Conservation (phyloP, 1,139 yeast genomes). For the Diutina ranongensis region DNA sequence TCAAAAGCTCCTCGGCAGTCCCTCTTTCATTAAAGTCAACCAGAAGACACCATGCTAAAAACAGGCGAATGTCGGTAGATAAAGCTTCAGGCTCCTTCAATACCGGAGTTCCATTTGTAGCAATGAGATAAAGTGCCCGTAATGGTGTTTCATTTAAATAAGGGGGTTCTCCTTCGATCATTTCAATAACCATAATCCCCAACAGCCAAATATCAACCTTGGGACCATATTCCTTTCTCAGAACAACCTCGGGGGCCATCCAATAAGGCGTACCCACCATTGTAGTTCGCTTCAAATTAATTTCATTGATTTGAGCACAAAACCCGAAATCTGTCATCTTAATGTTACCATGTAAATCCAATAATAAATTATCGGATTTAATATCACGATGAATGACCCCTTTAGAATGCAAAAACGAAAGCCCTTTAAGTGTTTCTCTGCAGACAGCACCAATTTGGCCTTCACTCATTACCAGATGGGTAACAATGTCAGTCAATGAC, state of each 20-base stretch:
- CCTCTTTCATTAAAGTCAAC: constrained; percentile 83
- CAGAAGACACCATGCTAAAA: constrained; percentile 69
- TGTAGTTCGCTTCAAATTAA: constrained; percentile 78
- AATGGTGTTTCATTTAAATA: constrained; percentile 91
- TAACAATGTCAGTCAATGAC: constrained; percentile 86
- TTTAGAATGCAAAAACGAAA: constrained; percentile 78
- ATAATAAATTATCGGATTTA: constrained; percentile 82
- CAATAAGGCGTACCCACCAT: constrained; percentile 99
- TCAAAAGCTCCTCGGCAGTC: constrained; percentile 62
- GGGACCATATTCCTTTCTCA: constrained; percentile 90
- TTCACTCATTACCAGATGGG: constrained; percentile 91
- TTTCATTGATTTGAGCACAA: constrained; percentile 92
- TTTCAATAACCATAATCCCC: constrained; percentile 95
- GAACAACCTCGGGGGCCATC: constrained; percentile 99
- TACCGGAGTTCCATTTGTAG: constrained; percentile 92
- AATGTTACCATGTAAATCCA: constrained; percentile 77
- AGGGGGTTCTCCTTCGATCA: constrained; percentile 99
- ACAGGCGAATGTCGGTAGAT: constrained; percentile 52
- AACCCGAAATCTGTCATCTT: constrained; percentile 86
- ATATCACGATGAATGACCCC: constrained; percentile 96
- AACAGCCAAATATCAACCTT: constrained; percentile 96
- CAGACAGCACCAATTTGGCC: constrained; percentile 97
- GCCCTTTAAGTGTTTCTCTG: constrained; percentile 78
- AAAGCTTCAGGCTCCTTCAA: constrained; percentile 81
- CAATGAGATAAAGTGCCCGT: constrained; percentile 81